Evolutionary conservation across 2,329 filamentous ascomycete species (phyloP).

Genomic region (Anthostomella pinea): DNA sequence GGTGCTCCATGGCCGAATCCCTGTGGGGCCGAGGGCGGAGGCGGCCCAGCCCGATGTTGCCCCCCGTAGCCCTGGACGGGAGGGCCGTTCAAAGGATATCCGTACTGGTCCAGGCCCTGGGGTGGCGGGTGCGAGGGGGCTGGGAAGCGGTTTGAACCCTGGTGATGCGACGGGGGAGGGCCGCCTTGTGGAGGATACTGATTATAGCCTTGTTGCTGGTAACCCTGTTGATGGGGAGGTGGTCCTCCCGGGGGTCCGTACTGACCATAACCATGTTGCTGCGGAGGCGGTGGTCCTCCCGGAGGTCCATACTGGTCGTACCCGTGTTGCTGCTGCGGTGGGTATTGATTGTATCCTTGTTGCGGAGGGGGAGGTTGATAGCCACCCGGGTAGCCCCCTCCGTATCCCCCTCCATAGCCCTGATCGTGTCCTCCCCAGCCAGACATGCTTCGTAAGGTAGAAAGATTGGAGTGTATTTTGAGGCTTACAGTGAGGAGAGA

Average conservation of each 20-base stretch:
- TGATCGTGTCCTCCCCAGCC: conserved; percentile 35
- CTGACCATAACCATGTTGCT: conserved; percentile 31
- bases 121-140: conserved; percentile 38
- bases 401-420: conserved; percentile 5
- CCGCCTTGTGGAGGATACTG: conserved; percentile 19
- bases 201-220: conserved; percentile 27
- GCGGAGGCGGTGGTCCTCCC: conserved; percentile 25
- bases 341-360: conserved; percentile 30
- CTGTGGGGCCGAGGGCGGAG: conserved; percentile 50
- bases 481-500: not conserved
- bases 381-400: conserved; percentile 9
- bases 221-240: no score
- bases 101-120: conserved; percentile 43
- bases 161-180: conserved; percentile 14
- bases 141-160: conserved; percentile 22
- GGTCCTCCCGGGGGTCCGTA: conserved; percentile 30
- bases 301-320: conserved; percentile 32
- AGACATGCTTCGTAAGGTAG: conserved; percentile 24
- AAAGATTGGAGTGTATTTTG: not conserved
- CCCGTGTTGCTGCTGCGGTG: conserved; percentile 16
- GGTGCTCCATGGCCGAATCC: conserved; percentile 68
- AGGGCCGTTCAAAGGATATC: conserved; percentile 38
- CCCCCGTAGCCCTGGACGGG: conserved; percentile 29
- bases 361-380: conserved; percentile 14
- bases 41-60: conserved; percentile 33